Evolutionary conservation across 805 yeast species (phyloP).

Genomic region (Pichia paraexigua): DNA sequence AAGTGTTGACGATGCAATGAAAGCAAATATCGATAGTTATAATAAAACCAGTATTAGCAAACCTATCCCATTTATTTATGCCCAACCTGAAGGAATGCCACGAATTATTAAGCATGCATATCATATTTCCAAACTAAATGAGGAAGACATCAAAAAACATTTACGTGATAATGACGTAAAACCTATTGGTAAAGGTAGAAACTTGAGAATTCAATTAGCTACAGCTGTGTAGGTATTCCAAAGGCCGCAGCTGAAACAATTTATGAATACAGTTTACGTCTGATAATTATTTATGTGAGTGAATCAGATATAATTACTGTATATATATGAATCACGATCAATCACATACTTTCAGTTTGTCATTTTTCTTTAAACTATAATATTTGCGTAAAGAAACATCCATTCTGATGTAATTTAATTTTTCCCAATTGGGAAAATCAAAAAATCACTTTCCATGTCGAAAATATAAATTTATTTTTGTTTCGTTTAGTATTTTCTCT

Average conservation of each 20-base stretch:
- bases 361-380: no score
- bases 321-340: no score
- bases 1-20: background rate
- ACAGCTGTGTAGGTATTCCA: background rate
- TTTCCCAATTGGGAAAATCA: background rate
- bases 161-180: background rate
- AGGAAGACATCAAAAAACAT: background rate
- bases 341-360: no score
- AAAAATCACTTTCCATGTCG: background rate
- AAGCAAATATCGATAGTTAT: background rate
- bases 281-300: no score
- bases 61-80: background rate
- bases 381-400: no score
- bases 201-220: background rate
- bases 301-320: no score
- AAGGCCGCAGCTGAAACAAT: background rate
- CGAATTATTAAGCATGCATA: background rate
- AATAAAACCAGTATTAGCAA: background rate
- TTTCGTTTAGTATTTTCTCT: background rate
- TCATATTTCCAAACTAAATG: background rate
- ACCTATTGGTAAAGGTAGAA: background rate
- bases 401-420: background rate
- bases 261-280: no score
- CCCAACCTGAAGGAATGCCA: background rate
- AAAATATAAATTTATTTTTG: background rate